Conservation (phyloP, 2,329 filamentous ascomycete species). For the Diplodia intermedia region DNA sequence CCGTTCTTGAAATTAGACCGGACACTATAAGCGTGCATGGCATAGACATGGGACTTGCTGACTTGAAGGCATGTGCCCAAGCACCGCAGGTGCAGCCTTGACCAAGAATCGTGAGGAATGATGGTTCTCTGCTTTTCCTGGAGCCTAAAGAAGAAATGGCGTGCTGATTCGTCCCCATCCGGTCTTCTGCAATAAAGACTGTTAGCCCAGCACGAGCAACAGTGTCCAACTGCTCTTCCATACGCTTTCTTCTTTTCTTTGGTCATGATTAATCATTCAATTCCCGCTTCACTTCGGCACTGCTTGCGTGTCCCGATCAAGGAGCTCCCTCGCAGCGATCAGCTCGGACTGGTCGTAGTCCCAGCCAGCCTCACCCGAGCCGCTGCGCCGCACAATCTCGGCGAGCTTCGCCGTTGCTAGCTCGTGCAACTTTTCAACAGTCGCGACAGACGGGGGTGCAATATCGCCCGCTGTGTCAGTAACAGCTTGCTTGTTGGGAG, state of each 20-base stretch:
- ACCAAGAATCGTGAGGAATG: not conserved
- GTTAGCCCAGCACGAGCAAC: too few relatives aligned
- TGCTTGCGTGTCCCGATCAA: constrained; percentile 59
- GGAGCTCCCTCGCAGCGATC: constrained; percentile 71
- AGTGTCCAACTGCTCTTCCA: not conserved
- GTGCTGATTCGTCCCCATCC: not conserved
- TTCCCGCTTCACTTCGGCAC: constrained; percentile 18
- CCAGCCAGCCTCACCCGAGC: constrained; percentile 69
- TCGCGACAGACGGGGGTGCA: constrained; percentile 62
- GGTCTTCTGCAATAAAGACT: not conserved
- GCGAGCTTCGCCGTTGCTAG: constrained; percentile 75
- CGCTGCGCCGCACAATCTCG: constrained; percentile 74
- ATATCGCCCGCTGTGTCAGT: constrained; percentile 48
- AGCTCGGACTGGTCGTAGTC: constrained; percentile 77
- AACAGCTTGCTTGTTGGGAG: constrained; percentile 38
- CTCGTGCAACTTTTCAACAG: constrained; percentile 72
- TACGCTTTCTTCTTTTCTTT: not conserved
- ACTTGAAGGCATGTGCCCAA: not conserved
- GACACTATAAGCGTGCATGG: not conserved
- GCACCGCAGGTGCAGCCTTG: not conserved
- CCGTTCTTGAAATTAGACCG: not conserved
- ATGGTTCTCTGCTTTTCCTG: not conserved
- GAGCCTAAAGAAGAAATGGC: not conserved
- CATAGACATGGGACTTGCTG: not conserved
- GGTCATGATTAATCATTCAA: not conserved